Percentiles rank a stretch among this genome's conserved stretches.
These are phyloP conservation scores for Syzygium syzygioides DNA, from an alignment of 441 rosid species.

Conservation along the genomic window DNA sequence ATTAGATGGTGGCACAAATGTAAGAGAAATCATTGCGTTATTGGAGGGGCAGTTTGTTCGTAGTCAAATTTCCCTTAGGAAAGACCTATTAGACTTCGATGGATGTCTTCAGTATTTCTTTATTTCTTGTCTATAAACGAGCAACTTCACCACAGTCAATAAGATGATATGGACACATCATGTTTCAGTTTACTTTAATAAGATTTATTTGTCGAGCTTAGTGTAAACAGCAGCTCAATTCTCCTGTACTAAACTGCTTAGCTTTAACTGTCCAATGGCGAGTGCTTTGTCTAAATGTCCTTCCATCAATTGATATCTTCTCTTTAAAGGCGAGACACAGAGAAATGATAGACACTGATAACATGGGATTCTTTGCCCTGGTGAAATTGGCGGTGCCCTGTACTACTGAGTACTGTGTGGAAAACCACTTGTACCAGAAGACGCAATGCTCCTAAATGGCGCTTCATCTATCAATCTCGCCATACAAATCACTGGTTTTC, in stretches of 20 bases:
- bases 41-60: neutral
- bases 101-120: neutral
- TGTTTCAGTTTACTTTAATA: neutral
- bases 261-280: neutral
- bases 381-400: neutral
- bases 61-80: neutral
- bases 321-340: neutral
- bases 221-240: neutral
- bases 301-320: neutral
- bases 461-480: neutral
- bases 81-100: neutral
- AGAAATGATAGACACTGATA: neutral
- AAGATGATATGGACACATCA: neutral
- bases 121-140: neutral
- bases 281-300: neutral
- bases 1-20: neutral
- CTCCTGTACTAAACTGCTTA: neutral
- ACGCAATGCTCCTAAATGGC: neutral
- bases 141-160: neutral
- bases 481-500: neutral
- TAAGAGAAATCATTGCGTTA: neutral
- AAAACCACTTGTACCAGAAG: neutral
- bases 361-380: neutral
- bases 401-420: neutral
- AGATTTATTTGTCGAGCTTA: neutral